These are phyloP conservation scores for Phaeosphaeria sp. DNA, from an alignment of 2,329 filamentous ascomycete genomes.

Conservation along the genomic window DNA sequence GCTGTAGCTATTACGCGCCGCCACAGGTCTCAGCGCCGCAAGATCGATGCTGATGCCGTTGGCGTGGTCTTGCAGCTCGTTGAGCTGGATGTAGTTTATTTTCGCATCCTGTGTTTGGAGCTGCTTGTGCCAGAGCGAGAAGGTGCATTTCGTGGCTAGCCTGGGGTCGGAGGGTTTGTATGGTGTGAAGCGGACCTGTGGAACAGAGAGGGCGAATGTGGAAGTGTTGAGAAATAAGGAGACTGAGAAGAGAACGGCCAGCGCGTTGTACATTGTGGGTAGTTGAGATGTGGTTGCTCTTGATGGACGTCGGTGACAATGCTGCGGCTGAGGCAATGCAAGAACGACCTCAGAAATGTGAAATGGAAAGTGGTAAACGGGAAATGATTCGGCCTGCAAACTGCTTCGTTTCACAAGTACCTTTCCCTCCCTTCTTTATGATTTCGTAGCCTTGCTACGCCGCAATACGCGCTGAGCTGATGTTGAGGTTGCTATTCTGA, in stretches of 20 bases:
- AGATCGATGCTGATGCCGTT: slow-evolving; percentile 21
- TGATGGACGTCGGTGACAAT: no score
- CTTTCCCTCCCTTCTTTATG: not conserved
- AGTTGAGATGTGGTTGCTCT: not conserved
- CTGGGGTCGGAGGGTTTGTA: not conserved
- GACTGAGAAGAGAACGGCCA: slow-evolving; percentile 9
- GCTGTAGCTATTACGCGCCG: slow-evolving; percentile 18
- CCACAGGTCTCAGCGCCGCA: slow-evolving; percentile 11
- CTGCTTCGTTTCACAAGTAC: not conserved
- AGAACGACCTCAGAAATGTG: not conserved
- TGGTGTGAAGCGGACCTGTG: slow-evolving; percentile 2
- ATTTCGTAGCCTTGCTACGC: not conserved
- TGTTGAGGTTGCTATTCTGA: slow-evolving; percentile 9
- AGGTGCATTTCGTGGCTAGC: slow-evolving; percentile 19
- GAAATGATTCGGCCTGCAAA: slow-evolving; percentile 1
- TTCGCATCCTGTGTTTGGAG: not conserved
- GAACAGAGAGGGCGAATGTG: not conserved
- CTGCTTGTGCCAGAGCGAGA: slow-evolving; percentile 25
- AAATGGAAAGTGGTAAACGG: not conserved
- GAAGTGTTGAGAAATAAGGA: slow-evolving; percentile 3
- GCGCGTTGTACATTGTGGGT: slow-evolving; percentile 16
- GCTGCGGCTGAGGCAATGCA: not conserved
- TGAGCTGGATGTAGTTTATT: slow-evolving; percentile 23
- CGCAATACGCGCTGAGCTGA: slow-evolving; percentile 9
- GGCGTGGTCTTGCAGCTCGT: slow-evolving; percentile 15